Percentiles rank a stretch among this genome's conserved stretches.
Evolutionary conservation across 164 flowering plant species (phyloP).

Genomic region (Berberis thunbergii): DNA sequence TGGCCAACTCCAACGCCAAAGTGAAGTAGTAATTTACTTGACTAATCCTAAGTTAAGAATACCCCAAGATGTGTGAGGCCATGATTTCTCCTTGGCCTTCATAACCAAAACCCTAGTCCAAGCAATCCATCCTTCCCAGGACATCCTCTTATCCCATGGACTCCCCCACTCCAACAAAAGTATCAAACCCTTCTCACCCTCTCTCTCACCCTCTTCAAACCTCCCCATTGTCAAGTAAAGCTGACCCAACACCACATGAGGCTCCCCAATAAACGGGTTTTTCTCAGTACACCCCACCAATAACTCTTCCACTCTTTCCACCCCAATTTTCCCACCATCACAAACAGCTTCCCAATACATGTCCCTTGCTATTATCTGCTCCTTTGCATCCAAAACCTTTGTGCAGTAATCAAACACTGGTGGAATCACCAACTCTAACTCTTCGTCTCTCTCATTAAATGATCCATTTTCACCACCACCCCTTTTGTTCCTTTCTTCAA

Average conservation of each 20-base stretch:
- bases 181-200: conserved; percentile 62
- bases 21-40: conserved; percentile 4
- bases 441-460: conserved; percentile 38
- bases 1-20: too few relatives aligned
- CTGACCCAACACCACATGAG: conserved; percentile 68
- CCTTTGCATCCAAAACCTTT: conserved; percentile 47
- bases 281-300: conserved; percentile 49
- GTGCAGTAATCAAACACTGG: conserved; percentile 73
- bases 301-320: conserved; percentile 49
- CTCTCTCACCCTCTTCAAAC: conserved; percentile 65
- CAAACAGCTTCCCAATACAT: conserved; percentile 85
- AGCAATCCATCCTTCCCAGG: conserved; percentile 98
- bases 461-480: conserved; percentile 3
- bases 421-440: conserved; percentile 63
- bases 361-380: conserved; percentile 66
- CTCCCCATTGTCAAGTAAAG: conserved; percentile 47
- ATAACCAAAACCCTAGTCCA: conserved; percentile 75
- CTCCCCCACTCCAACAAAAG: conserved; percentile 84
- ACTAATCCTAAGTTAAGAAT: conserved; percentile 88
- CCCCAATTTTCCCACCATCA: conserved; percentile 19
- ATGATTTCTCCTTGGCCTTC: conserved; percentile 71
- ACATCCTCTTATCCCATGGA: conserved; percentile 95
- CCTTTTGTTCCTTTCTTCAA: conserved; percentile 35
- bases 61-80: conserved; percentile 79
- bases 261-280: conserved; percentile 92